Percentiles rank a stretch among this genome's conserved stretches.
phyloP scores from a whole-genome alignment of 2,329 filamentous ascomycete species.

The Colletotrichum horii region DNA sequence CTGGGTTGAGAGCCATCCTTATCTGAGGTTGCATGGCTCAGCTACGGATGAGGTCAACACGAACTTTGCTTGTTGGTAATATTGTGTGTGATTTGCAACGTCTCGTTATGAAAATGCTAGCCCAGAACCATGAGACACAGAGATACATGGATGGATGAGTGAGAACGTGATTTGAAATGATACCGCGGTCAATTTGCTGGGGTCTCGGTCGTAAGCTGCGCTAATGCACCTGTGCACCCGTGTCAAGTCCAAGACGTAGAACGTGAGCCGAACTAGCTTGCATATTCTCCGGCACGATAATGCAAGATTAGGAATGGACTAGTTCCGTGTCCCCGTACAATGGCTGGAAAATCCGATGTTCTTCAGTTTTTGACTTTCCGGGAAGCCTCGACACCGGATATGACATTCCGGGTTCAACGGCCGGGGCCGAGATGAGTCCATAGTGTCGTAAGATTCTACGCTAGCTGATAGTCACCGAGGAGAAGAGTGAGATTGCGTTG shows the following conservation, averaged over 20 bases:
- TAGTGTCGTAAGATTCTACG: background rate
- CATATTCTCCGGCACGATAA: background rate
- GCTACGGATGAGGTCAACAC: background rate
- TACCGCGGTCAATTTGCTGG: background rate
- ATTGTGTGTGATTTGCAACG: accelerated
- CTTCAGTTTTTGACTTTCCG: background rate
- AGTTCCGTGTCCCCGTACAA: background rate
- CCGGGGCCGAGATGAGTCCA: background rate
- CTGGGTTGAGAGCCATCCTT: too few relatives aligned
- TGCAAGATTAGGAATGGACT: background rate
- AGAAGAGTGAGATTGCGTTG: background rate
- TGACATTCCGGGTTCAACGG: background rate
- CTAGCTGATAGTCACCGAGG: background rate
- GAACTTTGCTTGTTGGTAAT: accelerated
- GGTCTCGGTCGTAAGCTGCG: background rate
- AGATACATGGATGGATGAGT: background rate
- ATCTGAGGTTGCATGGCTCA: background rate
- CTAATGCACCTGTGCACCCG: background rate
- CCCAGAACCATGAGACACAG: accelerated
- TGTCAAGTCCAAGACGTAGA: background rate
- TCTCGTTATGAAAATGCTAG: accelerated
- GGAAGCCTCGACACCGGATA: background rate
- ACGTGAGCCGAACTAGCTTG: background rate
- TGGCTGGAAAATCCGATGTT: background rate
- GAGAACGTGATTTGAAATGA: background rate